These are phyloP conservation scores for Acanthamoeba lenticulata DNA, from an alignment of 208 protist species.

Conservation along the genomic window DNA sequence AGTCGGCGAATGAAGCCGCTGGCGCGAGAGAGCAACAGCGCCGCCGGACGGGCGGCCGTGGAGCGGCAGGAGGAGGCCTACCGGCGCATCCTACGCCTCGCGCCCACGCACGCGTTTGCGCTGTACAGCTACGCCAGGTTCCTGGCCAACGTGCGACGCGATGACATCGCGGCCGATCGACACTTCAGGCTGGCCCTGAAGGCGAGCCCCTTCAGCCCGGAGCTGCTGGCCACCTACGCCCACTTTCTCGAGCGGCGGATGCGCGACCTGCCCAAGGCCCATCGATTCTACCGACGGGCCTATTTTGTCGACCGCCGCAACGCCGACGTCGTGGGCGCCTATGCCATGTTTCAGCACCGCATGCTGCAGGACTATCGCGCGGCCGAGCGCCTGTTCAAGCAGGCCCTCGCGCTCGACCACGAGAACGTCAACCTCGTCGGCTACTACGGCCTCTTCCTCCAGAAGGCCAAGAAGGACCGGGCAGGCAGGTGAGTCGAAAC, in stretches of 20 bases:
- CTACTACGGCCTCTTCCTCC: conserved; percentile 30
- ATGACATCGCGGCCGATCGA: neutral
- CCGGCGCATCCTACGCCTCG: neutral
- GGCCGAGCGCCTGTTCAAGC: conserved; percentile 39
- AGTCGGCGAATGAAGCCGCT: neutral
- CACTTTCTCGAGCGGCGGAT: conserved; percentile 10
- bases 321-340: neutral
- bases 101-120: neutral
- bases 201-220: neutral
- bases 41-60: neutral
- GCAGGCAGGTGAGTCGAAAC: neutral
- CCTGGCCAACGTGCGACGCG: neutral
- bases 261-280: conserved; percentile 14
- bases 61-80: neutral
- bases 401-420: neutral
- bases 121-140: conserved; percentile 41
- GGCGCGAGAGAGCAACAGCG: neutral
- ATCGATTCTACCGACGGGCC: conserved; percentile 38
- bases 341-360: conserved; percentile 32
- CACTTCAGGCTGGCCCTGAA: conserved; percentile 26
- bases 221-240: conserved; percentile 34
- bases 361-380: conserved; percentile 16
- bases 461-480: neutral
- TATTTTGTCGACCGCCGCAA: conserved; percentile 29
- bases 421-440: conserved; percentile 39